These are phyloP conservation scores for Globisporangium paddicum DNA, from an alignment of 352 stramenopile species.

Conservation along the genomic window DNA sequence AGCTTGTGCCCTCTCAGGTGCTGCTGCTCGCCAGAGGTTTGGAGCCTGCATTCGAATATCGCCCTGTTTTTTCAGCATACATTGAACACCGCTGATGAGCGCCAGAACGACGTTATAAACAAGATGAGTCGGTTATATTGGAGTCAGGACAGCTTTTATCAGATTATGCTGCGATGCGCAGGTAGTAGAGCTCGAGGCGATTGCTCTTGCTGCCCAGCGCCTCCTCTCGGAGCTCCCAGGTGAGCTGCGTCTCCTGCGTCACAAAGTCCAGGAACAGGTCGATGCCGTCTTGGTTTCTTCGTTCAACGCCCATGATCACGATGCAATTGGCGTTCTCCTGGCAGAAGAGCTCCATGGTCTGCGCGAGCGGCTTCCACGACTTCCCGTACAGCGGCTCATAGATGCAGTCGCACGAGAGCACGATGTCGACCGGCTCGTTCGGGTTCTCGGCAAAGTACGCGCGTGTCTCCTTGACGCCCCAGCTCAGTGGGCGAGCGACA, in stretches of 20 bases:
- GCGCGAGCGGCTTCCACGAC: constrained; percentile 83
- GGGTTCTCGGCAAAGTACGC: constrained; percentile 50
- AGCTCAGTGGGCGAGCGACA: constrained; percentile 57
- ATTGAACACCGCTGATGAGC: too few species aligned
- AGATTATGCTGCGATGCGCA: constrained; percentile 23
- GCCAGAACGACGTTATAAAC: too few species aligned
- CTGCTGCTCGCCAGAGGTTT: too few species aligned
- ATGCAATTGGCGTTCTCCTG: constrained; percentile 39
- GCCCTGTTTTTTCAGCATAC: too few species aligned
- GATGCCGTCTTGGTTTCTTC: constrained; percentile 75
- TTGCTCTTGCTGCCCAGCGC: constrained; percentile 49
- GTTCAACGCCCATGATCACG: constrained; percentile 78
- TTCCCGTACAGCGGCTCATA: constrained; percentile 94
- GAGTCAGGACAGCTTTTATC: too few species aligned
- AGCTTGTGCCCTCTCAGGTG: too few species aligned
- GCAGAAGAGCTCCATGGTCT: constrained; percentile 85
- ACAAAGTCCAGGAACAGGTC: constrained; percentile 77
- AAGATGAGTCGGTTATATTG: too few species aligned
- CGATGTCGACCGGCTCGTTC: constrained; percentile 79
- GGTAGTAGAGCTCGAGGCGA: constrained; percentile 65
- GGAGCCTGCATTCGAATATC: too few species aligned
- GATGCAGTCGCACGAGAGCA: constrained; percentile 94
- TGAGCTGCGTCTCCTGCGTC: constrained; percentile 34
- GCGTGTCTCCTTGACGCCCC: constrained; percentile 70
- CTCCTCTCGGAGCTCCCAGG: constrained; percentile 39